Percentiles rank a stretch among this genome's conserved stretches.
phyloP scores from a whole-genome alignment of 305 asterid genomes.

The Solanum chacoense region DNA sequence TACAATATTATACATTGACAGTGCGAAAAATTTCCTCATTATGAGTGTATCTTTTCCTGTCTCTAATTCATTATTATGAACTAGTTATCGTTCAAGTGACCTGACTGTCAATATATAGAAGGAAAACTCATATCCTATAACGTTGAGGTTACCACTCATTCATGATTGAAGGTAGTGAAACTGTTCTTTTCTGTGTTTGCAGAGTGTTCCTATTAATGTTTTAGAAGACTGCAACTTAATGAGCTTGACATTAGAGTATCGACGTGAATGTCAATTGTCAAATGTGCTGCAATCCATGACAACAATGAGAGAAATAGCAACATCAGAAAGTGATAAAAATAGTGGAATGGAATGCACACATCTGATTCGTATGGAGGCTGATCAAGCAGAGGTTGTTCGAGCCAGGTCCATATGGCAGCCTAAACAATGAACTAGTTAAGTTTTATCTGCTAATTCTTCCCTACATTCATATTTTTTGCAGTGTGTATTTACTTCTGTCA shows the following conservation, averaged over 20 bases:
- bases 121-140: neutral
- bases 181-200: conserved; percentile 1
- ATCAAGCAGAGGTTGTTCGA: conserved; percentile 53
- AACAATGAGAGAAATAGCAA: conserved; percentile 13
- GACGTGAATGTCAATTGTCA: conserved; percentile 58
- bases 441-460: neutral
- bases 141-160: neutral
- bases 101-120: neutral
- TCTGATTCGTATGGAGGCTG: conserved; percentile 68
- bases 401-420: conserved; percentile 64
- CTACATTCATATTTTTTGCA: neutral
- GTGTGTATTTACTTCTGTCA: neutral
- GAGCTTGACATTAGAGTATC: conserved; percentile 59
- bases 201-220: conserved; percentile 61
- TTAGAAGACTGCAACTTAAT: conserved; percentile 45
- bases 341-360: conserved; percentile 39
- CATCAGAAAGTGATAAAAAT: neutral
- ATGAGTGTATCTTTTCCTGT: neutral
- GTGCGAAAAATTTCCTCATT: neutral
- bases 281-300: conserved; percentile 60
- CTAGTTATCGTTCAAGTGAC: neutral
- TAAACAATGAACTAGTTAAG: conserved; percentile 12
- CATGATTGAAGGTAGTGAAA: neutral
- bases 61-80: neutral
- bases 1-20: neutral